Base-by-base conservation (phyloP, 257 asterid species). In the Cruciata laevipes region DNA sequence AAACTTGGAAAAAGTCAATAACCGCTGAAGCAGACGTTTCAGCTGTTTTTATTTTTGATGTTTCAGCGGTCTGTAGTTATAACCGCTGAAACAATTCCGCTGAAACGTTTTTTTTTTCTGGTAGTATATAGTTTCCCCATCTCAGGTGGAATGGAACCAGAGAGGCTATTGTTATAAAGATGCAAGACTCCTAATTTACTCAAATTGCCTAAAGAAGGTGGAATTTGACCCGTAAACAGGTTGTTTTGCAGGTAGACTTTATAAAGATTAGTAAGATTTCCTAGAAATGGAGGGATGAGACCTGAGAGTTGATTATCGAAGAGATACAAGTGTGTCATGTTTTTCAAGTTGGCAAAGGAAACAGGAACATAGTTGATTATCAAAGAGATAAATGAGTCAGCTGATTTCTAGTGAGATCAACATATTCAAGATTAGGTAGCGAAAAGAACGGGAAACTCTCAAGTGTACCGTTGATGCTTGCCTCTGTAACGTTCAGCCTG, bases 341-440 rank as follows among this genome's bases (percentile, higher is more conserved):
- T 24, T 14, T 33, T 42, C 37, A 10, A 20, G 12, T 42, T 61
- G 10, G 56, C 38, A 0, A 60, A 14, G 14, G 47, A 63, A 56
- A 2, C 0, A 12, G 72, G 56, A 33, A 68, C 37, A 2, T 23
- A 72, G 9, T 7, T 5, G 21, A 63, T 73, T 73, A 59, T 71
- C 72, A 31, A 71, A n/a, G n/a, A n/a, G 68, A 40, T 49, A 47
- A 25, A 20, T 10, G 55, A 75, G 76, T 30, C 30, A 77, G 42
- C 0, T 69, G 25, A n/a, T 79, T 79, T 17, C 24, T 6, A 4
- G 60, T 33, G 16, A 75, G 10, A 65, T 75, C 83, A 25, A 79
- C 55, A 55, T 42, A 44, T 10, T 69, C 66, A 13, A 79, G 67
- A 79, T 75, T 65, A 1, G 76, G 77, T 21, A 79, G 80, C 30